Evolutionary conservation across 257 asterid species (phyloP).

Genomic region (Solanum boliviense): DNA sequence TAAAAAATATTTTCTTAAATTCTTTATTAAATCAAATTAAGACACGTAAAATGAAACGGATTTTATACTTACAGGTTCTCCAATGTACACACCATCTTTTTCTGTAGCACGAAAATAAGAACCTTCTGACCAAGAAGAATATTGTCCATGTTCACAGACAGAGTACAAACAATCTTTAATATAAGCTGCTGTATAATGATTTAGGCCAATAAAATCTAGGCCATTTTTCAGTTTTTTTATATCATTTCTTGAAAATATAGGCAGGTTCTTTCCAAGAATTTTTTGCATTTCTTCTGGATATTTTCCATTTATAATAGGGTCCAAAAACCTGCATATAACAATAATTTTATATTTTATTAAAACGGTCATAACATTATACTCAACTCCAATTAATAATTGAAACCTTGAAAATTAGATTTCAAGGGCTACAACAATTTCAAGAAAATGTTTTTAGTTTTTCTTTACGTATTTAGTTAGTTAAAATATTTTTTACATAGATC

Average conservation of each 20-base stretch:
- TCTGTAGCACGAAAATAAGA: slow-evolving; percentile 15
- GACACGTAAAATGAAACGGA: not conserved
- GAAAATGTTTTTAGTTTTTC: not conserved
- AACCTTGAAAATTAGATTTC: not conserved
- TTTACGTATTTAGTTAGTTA: not conserved
- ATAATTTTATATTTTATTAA: not conserved
- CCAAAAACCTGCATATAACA: slow-evolving; percentile 13
- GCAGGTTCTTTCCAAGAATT: slow-evolving; percentile 12
- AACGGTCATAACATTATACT: not conserved
- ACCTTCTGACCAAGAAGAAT: slow-evolving; percentile 27
- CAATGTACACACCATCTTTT: slow-evolving; percentile 33
- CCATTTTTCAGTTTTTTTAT: slow-evolving; percentile 11
- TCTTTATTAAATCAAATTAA: not conserved
- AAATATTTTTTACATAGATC: not conserved
- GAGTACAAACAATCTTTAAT: slow-evolving; percentile 19
- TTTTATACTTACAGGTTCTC: slow-evolving; percentile 28
- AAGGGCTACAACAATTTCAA: not conserved
- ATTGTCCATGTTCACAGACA: slow-evolving; percentile 9
- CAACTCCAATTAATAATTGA: not conserved
- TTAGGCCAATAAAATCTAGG: slow-evolving; percentile 17
- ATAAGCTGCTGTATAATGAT: slow-evolving; percentile 16
- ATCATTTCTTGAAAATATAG: slow-evolving; percentile 12
- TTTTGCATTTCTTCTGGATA: slow-evolving; percentile 24
- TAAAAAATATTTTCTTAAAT: too few species aligned
- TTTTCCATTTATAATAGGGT: slow-evolving; percentile 17